These are phyloP conservation scores for Yarrowia porcina DNA, from an alignment of 805 yeast genomes.

Conservation along the genomic window DNA sequence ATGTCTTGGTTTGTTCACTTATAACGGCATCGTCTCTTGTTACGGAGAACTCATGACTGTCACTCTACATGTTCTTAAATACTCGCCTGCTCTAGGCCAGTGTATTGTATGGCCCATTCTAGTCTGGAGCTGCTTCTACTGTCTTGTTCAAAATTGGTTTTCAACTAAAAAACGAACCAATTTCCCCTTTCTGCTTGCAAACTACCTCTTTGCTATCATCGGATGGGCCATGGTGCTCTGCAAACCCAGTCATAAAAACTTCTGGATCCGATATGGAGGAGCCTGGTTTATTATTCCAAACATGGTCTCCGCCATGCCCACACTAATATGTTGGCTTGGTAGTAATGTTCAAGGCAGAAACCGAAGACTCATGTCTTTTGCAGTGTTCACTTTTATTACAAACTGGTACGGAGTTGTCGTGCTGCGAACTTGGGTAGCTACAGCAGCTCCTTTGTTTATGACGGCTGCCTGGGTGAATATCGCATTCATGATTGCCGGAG, in stretches of 20 bases:
- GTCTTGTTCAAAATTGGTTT: background rate
- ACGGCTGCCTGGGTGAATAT: background rate
- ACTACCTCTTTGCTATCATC: background rate
- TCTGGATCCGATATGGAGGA: constrained; percentile 1
- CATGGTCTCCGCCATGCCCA: background rate
- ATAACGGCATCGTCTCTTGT: background rate
- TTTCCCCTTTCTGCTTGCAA: background rate
- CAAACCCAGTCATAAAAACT: background rate
- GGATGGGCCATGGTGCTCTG: background rate
- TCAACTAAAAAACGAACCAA: background rate
- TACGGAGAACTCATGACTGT: background rate
- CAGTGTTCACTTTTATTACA: background rate
- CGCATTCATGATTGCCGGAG: background rate
- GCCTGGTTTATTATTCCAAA: background rate
- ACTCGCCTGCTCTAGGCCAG: background rate
- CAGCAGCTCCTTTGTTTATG: background rate
- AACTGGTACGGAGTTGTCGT: constrained; percentile 3
- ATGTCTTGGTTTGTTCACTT: background rate
- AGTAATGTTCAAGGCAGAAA: background rate
- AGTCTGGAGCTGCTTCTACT: background rate
- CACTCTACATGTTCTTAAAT: background rate
- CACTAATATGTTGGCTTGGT: background rate
- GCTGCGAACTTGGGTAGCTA: background rate
- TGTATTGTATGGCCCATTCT: background rate
- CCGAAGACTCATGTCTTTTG: background rate